Evolutionary conservation across 2,329 filamentous ascomycete genomes (phyloP), one percentile per base, ranked within the genome.

Genomic region (Diplodia seriata): DNA sequence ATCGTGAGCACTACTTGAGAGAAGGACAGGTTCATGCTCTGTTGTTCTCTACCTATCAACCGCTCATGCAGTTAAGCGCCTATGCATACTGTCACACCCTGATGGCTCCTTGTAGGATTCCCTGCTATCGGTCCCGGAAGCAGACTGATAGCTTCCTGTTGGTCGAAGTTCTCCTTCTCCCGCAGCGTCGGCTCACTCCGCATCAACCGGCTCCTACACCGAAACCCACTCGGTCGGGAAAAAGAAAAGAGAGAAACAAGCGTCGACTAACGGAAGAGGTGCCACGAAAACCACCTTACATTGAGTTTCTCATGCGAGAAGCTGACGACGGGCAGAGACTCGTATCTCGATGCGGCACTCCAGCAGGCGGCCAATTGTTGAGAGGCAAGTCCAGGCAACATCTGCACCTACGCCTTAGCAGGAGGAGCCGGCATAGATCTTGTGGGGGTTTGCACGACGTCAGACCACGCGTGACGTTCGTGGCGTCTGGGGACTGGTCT

Each of bases 401-500:
- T 23, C 54, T 56, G 54, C 54, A 56, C 31, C 29, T 33, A 29
- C 53, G 7, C 40, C 38, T 18, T 43, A 14, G 38, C 15, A 43
- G 40, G 40, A 15, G 40, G 15, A 15, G 40, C 26, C 26, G 26
- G 26, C 26, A 26, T 26, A 26, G 26, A 26, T 43, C 15, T 15
- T 43, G 18, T 43, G 18, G 40, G 40, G 15, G 15, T 47, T 47
- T 47, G 43, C 9, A 47, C 43, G n/a, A 47, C 43, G 43, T 47
- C 43, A 47, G 43, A 20, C 43, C 43, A 47, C n/a, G 43, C 43
- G n/a, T 47, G 43, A 47, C 43, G 43, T 47, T 47, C 43, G 43
- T 47, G 43, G 43, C 43, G 43, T 47, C 43, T 47, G 43, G 43
- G 43, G 43, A 47, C 43, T 47, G 43, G 43, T 47, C 43, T 47